Evolutionary conservation across 2,329 filamentous ascomycete genomes (phyloP).

Genomic region (Lithohypha guttulata): DNA sequence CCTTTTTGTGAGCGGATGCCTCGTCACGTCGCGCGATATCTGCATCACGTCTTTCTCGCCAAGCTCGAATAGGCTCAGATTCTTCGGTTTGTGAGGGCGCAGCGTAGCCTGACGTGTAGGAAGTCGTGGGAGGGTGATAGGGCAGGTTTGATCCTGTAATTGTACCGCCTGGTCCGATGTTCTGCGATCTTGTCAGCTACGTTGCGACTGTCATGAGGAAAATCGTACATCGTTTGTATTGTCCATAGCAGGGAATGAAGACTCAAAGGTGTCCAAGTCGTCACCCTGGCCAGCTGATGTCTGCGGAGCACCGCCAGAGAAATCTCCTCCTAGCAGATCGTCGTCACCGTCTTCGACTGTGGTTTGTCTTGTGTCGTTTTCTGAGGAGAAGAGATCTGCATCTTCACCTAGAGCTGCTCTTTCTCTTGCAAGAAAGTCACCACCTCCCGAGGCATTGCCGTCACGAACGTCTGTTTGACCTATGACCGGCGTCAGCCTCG

Average conservation of each 20-base stretch:
- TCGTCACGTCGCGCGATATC: slow-evolving; percentile 75
- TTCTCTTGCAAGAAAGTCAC: slow-evolving; percentile 87
- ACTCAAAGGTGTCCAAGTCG: slow-evolving; percentile 59
- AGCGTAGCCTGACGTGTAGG: slow-evolving; percentile 31
- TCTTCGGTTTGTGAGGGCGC: slow-evolving; percentile 63
- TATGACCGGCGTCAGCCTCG: slow-evolving; percentile 20
- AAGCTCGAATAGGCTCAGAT: slow-evolving; percentile 49
- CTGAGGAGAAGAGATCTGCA: slow-evolving; percentile 75
- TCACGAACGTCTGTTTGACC: slow-evolving; percentile 18
- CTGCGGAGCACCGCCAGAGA: slow-evolving; percentile 20
- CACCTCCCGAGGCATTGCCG: slow-evolving; percentile 32
- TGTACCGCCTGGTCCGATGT: slow-evolving; percentile 62
- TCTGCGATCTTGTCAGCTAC: slow-evolving; percentile 33
- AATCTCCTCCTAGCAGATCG: slow-evolving; percentile 55
- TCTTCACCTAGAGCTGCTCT: slow-evolving; percentile 85
- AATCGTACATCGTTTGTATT: slow-evolving; percentile 56
- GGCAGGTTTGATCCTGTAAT: slow-evolving; percentile 62
- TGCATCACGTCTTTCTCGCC: slow-evolving; percentile 81
- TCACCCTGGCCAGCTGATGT: slow-evolving; percentile 31
- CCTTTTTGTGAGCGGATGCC: slow-evolving; percentile 70
- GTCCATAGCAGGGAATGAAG: slow-evolving; percentile 78
- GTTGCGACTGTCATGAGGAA: not conserved
- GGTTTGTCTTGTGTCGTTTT: slow-evolving; percentile 52
- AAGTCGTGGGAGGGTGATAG: slow-evolving; percentile 31
- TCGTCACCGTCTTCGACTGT: slow-evolving; percentile 56